Evolutionary conservation across 2,329 filamentous ascomycete genomes (phyloP).

Genomic region (Elsinoe arachidis): DNA sequence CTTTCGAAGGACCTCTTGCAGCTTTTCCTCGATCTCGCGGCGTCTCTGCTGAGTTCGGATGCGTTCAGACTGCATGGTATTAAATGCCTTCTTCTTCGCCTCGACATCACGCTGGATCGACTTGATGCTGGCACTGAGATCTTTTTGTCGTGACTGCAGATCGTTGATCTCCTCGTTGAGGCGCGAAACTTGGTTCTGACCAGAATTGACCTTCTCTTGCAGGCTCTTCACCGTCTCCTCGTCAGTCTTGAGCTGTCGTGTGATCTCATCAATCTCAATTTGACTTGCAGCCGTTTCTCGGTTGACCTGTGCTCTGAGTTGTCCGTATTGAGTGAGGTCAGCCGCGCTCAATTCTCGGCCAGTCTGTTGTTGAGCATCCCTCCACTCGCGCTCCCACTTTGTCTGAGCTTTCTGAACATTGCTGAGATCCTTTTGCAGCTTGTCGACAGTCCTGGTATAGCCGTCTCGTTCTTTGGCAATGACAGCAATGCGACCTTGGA

Average conservation of each 20-base stretch:
- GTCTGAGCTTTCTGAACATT: slow-evolving; percentile 83
- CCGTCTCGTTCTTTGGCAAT: slow-evolving; percentile 68
- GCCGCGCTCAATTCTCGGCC: slow-evolving; percentile 76
- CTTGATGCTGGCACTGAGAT: slow-evolving; percentile 55
- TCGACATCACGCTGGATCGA: slow-evolving; percentile 70
- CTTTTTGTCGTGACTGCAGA: slow-evolving; percentile 59
- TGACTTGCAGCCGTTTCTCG: slow-evolving; percentile 73
- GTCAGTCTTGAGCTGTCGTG: slow-evolving; percentile 81
- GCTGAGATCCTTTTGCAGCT: slow-evolving; percentile 70
- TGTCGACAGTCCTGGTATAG: slow-evolving; percentile 59
- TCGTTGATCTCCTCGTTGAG: slow-evolving; percentile 62
- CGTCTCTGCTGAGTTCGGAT: slow-evolving; percentile 70
- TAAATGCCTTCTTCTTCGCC: slow-evolving; percentile 81
- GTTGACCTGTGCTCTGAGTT: slow-evolving; percentile 74
- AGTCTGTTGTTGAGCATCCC: slow-evolving; percentile 73
- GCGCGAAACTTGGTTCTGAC: slow-evolving; percentile 64
- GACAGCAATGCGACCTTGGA: slow-evolving; percentile 58
- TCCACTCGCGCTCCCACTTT: slow-evolving; percentile 81
- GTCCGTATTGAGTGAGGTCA: slow-evolving; percentile 84
- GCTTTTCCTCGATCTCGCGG: slow-evolving; percentile 85
- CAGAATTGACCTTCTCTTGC: slow-evolving; percentile 75
- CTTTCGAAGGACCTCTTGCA: slow-evolving; percentile 70
- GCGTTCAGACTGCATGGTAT: slow-evolving; percentile 74
- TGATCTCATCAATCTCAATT: slow-evolving; percentile 74
- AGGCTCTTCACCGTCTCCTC: slow-evolving; percentile 84